These are phyloP conservation scores for Sugiyamaella floridensis DNA, from an alignment of 805 yeast genomes.

Conservation along the genomic window DNA sequence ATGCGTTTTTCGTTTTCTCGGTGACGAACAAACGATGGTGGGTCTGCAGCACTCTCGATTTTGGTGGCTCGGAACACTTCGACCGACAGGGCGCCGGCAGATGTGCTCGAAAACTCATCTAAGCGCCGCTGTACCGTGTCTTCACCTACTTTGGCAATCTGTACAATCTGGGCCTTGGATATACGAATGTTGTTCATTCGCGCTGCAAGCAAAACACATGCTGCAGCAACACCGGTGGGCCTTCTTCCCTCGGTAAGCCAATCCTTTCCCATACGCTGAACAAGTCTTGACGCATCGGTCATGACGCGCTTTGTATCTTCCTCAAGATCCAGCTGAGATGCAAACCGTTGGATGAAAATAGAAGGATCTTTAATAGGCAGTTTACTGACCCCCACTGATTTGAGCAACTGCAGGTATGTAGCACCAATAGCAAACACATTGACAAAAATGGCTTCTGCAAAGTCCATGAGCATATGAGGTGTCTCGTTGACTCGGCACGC, in stretches of 20 bases:
- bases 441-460: constrained; percentile 80
- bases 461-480: constrained; percentile 93
- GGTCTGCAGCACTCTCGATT: constrained; percentile 48
- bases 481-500: constrained; percentile 91
- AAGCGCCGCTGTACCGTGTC: constrained; percentile 86
- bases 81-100: constrained; percentile 67
- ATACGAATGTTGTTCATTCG: constrained; percentile 93
- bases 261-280: constrained; percentile 85
- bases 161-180: constrained; percentile 88
- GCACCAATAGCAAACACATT: constrained; percentile 95
- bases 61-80: constrained; percentile 55
- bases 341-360: constrained; percentile 87
- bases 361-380: constrained; percentile 93
- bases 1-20: constrained; percentile 42
- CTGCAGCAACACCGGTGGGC: constrained; percentile 98
- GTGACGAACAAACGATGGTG: constrained; percentile 75
- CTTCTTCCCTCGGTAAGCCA: constrained; percentile 97
- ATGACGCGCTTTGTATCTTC: constrained; percentile 61
- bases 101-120: constrained; percentile 76
- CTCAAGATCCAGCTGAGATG: constrained; percentile 80
- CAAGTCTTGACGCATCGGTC: constrained; percentile 78
- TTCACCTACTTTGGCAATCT: constrained; percentile 91
- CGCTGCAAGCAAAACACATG: constrained; percentile 86
- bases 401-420: constrained; percentile 89
- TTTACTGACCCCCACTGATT: constrained; percentile 64